Conservation (phyloP, 306 rosid genomes). For the Pueraria montana region DNA sequence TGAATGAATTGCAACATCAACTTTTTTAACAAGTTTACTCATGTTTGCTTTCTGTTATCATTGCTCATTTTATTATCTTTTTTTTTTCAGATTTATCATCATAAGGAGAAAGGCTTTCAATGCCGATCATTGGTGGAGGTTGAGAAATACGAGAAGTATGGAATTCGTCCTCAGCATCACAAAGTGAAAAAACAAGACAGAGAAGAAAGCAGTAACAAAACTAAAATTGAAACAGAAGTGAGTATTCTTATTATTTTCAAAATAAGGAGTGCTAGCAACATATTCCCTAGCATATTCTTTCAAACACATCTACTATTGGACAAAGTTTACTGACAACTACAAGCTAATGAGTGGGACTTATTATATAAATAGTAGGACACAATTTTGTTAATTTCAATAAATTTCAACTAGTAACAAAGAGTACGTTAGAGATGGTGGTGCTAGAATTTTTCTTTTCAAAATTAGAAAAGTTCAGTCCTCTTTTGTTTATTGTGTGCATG, state of each 20-base stretch:
- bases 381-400: too few relatives aligned
- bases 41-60: background rate
- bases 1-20: background rate
- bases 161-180: background rate
- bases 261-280: too few relatives aligned
- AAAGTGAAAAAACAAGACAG: background rate
- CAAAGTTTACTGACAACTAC: too few relatives aligned
- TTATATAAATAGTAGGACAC: too few relatives aligned
- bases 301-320: too few relatives aligned
- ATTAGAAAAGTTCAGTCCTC: too few relatives aligned
- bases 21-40: background rate
- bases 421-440: too few relatives aligned
- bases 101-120: background rate
- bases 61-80: background rate
- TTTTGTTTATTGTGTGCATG: too few relatives aligned
- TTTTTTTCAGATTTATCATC: background rate
- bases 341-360: background rate
- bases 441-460: too few relatives aligned
- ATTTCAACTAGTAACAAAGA: too few relatives aligned
- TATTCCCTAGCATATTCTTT: too few relatives aligned
- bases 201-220: background rate
- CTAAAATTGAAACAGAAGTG: background rate
- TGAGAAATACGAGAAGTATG: background rate
- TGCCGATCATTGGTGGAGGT: background rate
- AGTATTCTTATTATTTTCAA: too few relatives aligned